Base-by-base conservation (phyloP, 768 basidiomycete genomes). In the Leccinum uliginosum region DNA sequence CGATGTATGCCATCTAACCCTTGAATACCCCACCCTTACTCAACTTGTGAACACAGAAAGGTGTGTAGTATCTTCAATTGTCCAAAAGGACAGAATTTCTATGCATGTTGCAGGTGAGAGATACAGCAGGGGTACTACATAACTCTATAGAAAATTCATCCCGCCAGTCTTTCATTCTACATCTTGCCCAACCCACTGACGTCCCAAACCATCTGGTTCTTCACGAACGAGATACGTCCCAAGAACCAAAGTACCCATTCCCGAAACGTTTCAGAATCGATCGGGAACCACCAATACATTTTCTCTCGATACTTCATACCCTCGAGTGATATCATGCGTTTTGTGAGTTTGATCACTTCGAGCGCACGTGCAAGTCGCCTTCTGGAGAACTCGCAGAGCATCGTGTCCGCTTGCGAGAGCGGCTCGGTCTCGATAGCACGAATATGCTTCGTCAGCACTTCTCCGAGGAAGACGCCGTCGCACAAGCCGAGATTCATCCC, bases 401-500 rank as follows among this genome's bases (percentile, higher is more conserved):
- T 61, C 30, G 40, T 61, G 48, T 79, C 76, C 0, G 62, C 62
- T n/a, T 60, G 60, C 4, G 56, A n/a, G 15, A 51, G 24, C 1
- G 61, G n/a, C 23, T 47, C 34, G 1, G 55, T 56, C 38, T 64
- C 53, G 7, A 58, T 15, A 29, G 59, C 61, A 2, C 43, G 59
- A 1, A 75, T 55, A 63, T 78, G 77, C 19, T 71, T 65, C 15
- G 67, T 64, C 38, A 83, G 65, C 7, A 62, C 74, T 17, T 76
- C 72, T 5, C 76, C 80, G 4, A 82, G 73, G 47, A 72, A 68
- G 21, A 81, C 65, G 8, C 77, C 80, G 57, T 83, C 82, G 15
- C 80, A 74, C 17, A 83, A 67, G 10, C 82, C 79, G n/a, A 83
- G 74, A 58, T 82, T 81, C 80, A 83, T 80, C 11, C 82, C 82